Evolutionary conservation across 768 basidiomycete genomes (phyloP).

Genomic region (Amanita rubescens): DNA sequence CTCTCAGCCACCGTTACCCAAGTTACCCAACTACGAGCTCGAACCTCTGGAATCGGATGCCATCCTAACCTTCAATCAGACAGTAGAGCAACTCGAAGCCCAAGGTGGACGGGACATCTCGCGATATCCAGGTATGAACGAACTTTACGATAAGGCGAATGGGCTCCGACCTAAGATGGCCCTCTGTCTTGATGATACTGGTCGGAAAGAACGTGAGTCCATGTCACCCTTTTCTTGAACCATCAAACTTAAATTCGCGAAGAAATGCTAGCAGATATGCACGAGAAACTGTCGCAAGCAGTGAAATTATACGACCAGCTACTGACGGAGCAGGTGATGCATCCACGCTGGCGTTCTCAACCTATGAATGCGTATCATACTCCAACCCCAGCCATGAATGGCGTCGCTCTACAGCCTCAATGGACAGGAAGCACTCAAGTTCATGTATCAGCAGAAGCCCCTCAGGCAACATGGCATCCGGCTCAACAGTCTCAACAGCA

Average conservation of each 20-base stretch:
- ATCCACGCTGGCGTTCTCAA: conserved; percentile 55
- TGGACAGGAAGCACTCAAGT: conserved; percentile 5
- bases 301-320: conserved; percentile 89
- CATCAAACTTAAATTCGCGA: conserved; percentile 3
- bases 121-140: conserved; percentile 76
- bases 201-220: conserved; percentile 70
- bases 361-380: background rate
- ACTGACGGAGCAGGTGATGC: conserved; percentile 74
- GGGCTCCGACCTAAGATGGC: conserved; percentile 75
- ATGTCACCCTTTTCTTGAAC: background rate
- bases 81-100: conserved; percentile 74
- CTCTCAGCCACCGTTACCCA: conserved; percentile 37
- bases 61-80: conserved; percentile 87
- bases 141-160: conserved; percentile 79
- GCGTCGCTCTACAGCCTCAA: background rate
- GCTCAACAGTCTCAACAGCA: conserved; percentile 12
- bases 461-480: conserved; percentile 8
- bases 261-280: conserved; percentile 92
- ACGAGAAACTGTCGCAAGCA: conserved; percentile 86
- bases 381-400: background rate
- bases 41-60: conserved; percentile 76
- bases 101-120: conserved; percentile 74
- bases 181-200: conserved; percentile 76
- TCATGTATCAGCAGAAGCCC: conserved; percentile 2
- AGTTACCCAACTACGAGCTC: conserved; percentile 74